Base-by-base conservation (phyloP, 345 rosid species). In the Gynandropsis gynandra region DNA sequence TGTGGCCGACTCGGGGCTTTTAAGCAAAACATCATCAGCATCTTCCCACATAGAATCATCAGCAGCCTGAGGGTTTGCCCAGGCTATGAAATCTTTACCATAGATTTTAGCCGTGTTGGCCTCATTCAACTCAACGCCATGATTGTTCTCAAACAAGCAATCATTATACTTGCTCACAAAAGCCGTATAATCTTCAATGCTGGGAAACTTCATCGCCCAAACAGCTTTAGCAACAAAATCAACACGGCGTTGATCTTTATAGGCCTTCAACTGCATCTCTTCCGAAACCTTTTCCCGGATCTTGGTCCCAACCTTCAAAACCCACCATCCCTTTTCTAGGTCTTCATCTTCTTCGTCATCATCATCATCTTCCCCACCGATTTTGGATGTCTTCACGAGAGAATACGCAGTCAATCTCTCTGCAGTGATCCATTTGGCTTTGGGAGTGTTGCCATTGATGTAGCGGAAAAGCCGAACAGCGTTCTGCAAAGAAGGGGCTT, bases 1-100 rank as follows among this genome's bases (percentile, higher is more conserved):
- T 43, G 85, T 85, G 8, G 70, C 80, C 7, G 79, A 71, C 24
- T 45, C 69, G 1, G 96, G 97, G 60, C 90, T 88, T 33, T 73
- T 70, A 16, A 68, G 68, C 20, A 76, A 68, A 50, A 70, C 66
- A 52, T 83, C 94, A 34, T 88, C 98, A 7, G 97, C 98, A 62
- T 92, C 98, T 56, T 92, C 97, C 98, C 98, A 92, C 80, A 87
- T 70, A 0, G 97, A 92, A 70, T 92, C 98, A 67, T 92, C 98
- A n/a, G 98, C 97, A 42, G 63, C 81, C 29, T 82, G 88, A 4
- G 97, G 98, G 38, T 82, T 80, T 1, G 76, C 95, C 95, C 95
- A 85, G 16, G 85, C 87, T 29, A 82, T 72, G 64, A 92, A 92
- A 65, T 92, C 97, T 71, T 92, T 88, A 42, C 98, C 97, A 10